Evolutionary conservation across 2,329 filamentous ascomycete genomes (phyloP), one percentile per base, ranked within the genome.

Genomic region (Phaeosphaeriaceae sp.): DNA sequence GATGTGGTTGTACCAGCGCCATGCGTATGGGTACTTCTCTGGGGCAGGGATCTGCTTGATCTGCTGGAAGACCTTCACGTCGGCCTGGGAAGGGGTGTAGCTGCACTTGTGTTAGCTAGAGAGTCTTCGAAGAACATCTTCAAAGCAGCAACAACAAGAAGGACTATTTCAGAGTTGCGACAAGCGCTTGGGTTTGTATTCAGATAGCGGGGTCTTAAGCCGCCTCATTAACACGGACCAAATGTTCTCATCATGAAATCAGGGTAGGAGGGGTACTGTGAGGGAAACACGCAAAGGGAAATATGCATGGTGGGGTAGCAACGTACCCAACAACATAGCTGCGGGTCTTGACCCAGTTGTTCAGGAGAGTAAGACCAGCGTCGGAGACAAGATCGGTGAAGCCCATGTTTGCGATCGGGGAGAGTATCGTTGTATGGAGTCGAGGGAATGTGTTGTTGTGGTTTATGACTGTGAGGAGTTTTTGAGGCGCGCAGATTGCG

Each of bases 1-100:
- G 78, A 97, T 92, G 88, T 99, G 94, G 88, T 96, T 97, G 89
- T 97, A 97, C 95, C 95, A 99, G 82, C 95, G 91, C 78, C 92
- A 92, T 77, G 91, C 93, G 84, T 97, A 86, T 76, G 94, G 93
- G 89, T 91, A 97, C 86, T 96, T 96, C 80, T 86, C 85, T 75
- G 90, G 87, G 70, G 90, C 88, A 73, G 95, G 95, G 60, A 88
- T 82, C 71, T 85, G 82, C 76, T 85, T 89, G 79, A 97, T 81
- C 76, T 91, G 91, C 88, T 98, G 96, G 91, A 91, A 98, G 84
- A 88, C 88, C 81, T 90, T 91, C 76, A 96, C 94, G 85, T 99
- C 95, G 83, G 95, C 95, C 86, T 99, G 95, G 74, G 92, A 92
- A 74, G 93, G 90, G 64, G 80, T 76, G 77, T 87, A 83, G 76